Evolutionary conservation across 805 yeast genomes (phyloP).

Genomic region (Priceomyces haplophilus): DNA sequence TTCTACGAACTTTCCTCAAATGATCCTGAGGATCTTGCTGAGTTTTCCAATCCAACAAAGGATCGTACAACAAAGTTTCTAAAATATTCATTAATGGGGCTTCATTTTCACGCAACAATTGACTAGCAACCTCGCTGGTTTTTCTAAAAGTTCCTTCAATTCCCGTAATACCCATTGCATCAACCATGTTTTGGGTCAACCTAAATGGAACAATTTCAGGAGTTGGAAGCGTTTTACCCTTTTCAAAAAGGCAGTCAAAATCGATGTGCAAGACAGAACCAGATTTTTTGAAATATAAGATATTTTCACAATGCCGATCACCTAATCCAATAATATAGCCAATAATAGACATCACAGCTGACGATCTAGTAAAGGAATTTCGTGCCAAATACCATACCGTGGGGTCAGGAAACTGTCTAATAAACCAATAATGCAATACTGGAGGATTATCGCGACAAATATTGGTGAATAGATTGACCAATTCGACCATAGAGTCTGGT

Average conservation of each 20-base stretch:
- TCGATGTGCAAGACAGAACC: slow-evolving; percentile 92
- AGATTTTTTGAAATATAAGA: slow-evolving; percentile 64
- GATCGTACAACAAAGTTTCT: slow-evolving; percentile 91
- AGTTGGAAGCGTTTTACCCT: slow-evolving; percentile 63
- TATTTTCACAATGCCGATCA: slow-evolving; percentile 93
- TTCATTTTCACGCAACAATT: slow-evolving; percentile 72
- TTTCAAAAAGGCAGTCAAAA: slow-evolving; percentile 93
- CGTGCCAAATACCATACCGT: slow-evolving; percentile 81
- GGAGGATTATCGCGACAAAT: slow-evolving; percentile 51
- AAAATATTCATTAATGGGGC: slow-evolving; percentile 82
- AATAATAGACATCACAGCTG: slow-evolving; percentile 96
- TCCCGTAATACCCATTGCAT: slow-evolving; percentile 87
- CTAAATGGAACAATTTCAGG: slow-evolving; percentile 97
- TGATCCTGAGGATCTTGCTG: slow-evolving; percentile 60
- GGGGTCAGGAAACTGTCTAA: slow-evolving; percentile 87
- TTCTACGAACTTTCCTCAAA: slow-evolving; percentile 66
- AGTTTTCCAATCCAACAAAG: slow-evolving; percentile 74
- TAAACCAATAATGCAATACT: slow-evolving; percentile 81
- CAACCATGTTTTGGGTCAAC: slow-evolving; percentile 83
- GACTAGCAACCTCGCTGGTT: slow-evolving; percentile 80
- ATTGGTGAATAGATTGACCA: slow-evolving; percentile 21
- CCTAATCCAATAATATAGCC: slow-evolving; percentile 94
- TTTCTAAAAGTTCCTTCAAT: slow-evolving; percentile 87
- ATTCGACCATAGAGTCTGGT: slow-evolving; percentile 14
- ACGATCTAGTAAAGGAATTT: slow-evolving; percentile 67